Percentiles rank a stretch among this genome's conserved stretches.
These are phyloP conservation scores for Botrytis deweyae DNA, from an alignment of 2,329 filamentous ascomycete genomes.

Conservation along the genomic window DNA sequence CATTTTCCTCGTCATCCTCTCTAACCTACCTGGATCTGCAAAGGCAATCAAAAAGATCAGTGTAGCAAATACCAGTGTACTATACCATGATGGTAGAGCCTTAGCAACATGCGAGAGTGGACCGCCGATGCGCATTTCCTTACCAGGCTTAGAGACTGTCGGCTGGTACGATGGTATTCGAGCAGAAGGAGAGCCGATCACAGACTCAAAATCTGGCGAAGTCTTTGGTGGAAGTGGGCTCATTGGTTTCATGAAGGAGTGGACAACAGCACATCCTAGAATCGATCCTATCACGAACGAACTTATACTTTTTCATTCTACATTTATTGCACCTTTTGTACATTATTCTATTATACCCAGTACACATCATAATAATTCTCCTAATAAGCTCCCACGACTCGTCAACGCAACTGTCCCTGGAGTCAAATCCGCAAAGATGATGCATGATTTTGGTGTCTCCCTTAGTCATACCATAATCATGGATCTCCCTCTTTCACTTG, in stretches of 20 bases:
- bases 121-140: conserved; percentile 62
- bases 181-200: conserved; percentile 51
- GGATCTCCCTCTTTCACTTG: conserved; percentile 65
- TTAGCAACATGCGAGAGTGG: conserved; percentile 71
- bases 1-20: conserved; percentile 56
- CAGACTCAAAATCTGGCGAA: conserved; percentile 46
- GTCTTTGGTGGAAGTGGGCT: conserved; percentile 56
- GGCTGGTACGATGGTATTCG: conserved; percentile 66
- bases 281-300: conserved; percentile 65
- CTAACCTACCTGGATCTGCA: conserved; percentile 55
- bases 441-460: conserved; percentile 74
- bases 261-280: conserved; percentile 69
- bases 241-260: conserved; percentile 64
- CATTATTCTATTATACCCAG: conserved; percentile 61
- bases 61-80: conserved; percentile 65
- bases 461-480: conserved; percentile 62
- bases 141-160: conserved; percentile 65
- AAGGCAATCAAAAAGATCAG: conserved; percentile 64
- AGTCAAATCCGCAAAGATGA: conserved; percentile 65
- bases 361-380: conserved; percentile 36
- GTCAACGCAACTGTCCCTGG: conserved; percentile 60
- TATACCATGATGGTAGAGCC: conserved; percentile 68
- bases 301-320: conserved; percentile 66
- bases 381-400: conserved; percentile 31
- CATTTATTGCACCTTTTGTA: conserved; percentile 64